phyloP scores from a whole-genome alignment of 2,329 filamentous ascomycete genomes.

The Aspergillus thermomutatus region DNA sequence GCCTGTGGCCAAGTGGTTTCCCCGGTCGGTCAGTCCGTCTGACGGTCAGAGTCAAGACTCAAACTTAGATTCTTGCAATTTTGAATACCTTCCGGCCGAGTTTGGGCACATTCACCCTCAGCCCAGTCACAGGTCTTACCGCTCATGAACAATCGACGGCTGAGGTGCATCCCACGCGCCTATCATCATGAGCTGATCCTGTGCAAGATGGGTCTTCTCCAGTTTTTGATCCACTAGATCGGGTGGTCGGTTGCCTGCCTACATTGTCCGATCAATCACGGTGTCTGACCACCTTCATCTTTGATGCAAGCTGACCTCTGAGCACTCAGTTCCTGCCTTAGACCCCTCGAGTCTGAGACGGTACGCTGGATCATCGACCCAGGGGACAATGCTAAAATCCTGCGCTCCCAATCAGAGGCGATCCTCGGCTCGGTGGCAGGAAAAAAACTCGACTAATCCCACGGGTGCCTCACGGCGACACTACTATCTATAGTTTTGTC shows the following conservation, averaged over 20 bases:
- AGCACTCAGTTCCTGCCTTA: neutral
- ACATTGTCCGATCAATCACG: slow-evolving; percentile 17
- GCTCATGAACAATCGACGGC: neutral
- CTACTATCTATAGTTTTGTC: neutral
- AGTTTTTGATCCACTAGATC: slow-evolving; percentile 15
- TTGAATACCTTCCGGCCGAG: neutral
- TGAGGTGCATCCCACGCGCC: neutral
- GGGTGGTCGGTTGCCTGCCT: slow-evolving; percentile 6
- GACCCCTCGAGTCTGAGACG: neutral
- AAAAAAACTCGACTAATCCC: neutral
- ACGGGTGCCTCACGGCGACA: neutral
- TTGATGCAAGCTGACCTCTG: slow-evolving; percentile 5
- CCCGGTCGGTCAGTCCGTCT: neutral
- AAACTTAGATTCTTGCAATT: neutral
- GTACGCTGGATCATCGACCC: neutral
- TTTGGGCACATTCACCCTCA: neutral
- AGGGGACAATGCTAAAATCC: neutral
- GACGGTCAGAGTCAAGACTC: neutral
- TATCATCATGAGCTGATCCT: neutral
- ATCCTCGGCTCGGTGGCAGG: neutral
- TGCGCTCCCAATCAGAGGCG: neutral
- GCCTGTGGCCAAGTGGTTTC: neutral
- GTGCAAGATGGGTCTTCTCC: slow-evolving; percentile 8
- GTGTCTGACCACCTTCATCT: slow-evolving; percentile 14
- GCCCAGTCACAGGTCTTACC: neutral